These are phyloP conservation scores for Pestalotiopsis fici DNA, from an alignment of 2,329 filamentous ascomycete species.

Conservation along the genomic window DNA sequence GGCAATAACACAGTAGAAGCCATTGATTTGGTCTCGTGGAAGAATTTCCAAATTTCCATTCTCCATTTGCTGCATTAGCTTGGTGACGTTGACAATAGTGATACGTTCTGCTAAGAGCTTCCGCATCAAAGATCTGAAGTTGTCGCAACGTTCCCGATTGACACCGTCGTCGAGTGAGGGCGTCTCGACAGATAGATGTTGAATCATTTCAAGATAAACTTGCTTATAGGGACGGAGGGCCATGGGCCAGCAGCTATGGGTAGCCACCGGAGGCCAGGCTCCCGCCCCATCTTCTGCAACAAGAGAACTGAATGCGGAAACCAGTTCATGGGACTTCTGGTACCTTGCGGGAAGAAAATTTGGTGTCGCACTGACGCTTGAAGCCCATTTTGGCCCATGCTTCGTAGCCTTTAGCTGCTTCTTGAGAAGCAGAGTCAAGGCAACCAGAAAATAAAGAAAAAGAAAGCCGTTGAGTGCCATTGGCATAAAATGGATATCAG, in stretches of 20 bases:
- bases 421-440: no score
- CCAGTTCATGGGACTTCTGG: no score
- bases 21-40: conserved; percentile 31
- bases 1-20: conserved; percentile 32
- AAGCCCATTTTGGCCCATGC: no score
- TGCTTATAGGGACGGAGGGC: not conserved
- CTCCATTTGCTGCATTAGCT: conserved; percentile 5
- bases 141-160: not conserved
- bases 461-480: no score
- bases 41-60: conserved; percentile 25
- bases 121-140: not conserved
- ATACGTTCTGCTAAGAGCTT: not conserved
- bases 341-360: no score
- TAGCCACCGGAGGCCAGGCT: not conserved
- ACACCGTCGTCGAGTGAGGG: not conserved
- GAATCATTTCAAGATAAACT: not conserved
- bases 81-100: not conserved
- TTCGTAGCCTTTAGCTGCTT: no score
- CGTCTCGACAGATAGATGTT: not conserved
- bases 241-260: not conserved
- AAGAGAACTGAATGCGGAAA: no score
- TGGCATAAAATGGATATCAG: no score
- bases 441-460: no score
- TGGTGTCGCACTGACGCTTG: no score
- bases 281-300: no score